Percentiles rank a stretch among this genome's conserved stretches.
These are phyloP conservation scores for Cryptosporidium viatorum DNA, from an alignment of 169 alveolate genomes.

Conservation along the genomic window DNA sequence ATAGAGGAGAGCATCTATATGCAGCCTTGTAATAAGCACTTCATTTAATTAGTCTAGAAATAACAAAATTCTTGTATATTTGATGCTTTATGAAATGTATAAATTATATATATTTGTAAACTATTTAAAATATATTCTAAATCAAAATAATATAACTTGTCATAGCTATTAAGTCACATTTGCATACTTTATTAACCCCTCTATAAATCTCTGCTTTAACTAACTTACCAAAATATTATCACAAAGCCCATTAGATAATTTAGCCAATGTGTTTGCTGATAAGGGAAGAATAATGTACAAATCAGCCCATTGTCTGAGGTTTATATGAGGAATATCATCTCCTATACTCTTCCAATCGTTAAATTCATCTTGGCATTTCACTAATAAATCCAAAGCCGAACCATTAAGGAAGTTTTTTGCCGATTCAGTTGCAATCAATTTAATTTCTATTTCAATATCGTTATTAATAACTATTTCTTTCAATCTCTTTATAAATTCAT, in stretches of 20 bases:
- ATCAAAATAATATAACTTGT: not conserved
- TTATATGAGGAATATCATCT: constrained; percentile 82
- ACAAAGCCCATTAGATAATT: constrained; percentile 90
- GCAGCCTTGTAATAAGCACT: not conserved
- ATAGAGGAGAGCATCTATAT: not conserved
- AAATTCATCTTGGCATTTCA: constrained; percentile 84
- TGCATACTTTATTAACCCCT: not conserved
- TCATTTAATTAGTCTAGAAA: not conserved
- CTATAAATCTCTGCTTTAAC: not conserved
- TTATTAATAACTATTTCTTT: constrained; percentile 31
- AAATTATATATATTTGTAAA: too few relatives aligned
- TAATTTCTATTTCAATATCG: constrained; percentile 77
- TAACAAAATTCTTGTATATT: not conserved
- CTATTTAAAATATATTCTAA: too few relatives aligned
- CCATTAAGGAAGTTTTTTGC: constrained; percentile 78
- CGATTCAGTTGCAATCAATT: constrained; percentile 79
- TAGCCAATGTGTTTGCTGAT: constrained; percentile 94
- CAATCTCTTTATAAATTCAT: constrained; percentile 79
- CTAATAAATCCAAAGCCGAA: not conserved
- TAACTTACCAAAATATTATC: constrained; percentile 89
- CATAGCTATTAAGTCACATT: not conserved
- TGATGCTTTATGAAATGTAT: not conserved
- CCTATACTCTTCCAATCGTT: constrained; percentile 82
- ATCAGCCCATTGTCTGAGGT: constrained; percentile 92
- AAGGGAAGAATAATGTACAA: constrained; percentile 91